Evolutionary conservation across 768 basidiomycete genomes (phyloP), one percentile per base, ranked within the genome.

Genomic region (Candolleomyces efflorescens): DNA sequence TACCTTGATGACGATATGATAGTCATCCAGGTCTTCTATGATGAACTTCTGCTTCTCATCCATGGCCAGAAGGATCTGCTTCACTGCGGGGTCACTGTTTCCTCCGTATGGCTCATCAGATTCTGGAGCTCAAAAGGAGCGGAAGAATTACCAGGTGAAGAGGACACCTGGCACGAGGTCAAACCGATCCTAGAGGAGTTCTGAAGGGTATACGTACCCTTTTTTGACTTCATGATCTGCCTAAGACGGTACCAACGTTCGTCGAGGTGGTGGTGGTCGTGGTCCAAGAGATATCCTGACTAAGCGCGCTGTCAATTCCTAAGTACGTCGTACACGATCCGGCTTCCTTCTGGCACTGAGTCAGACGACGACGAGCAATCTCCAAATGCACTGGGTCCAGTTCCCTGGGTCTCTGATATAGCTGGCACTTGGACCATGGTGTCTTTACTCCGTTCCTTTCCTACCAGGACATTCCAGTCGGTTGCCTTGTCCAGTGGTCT

Each of bases 1-100:
- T 1, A 87, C 86, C 65, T 89, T 89, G 69, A 94, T 88, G 54
- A 94, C 83, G 1, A 94, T 65, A 71, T 93, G 90, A 60, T 84
- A 81, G 63, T 92, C 90, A 66, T 94, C 92, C 23, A 94, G 69
- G 64, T 94, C 92, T 64, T 93, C 89, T 59, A 94, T 90, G 61
- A 94, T 86, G 69, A 94, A 94, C 54, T 78, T 82, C 9, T 82
- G 77, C 65, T 81, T 86, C 66, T 93, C 89, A 67, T 94, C 90
- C 86, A 94, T 84, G 36, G 83, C 75, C 53, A 92, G 75, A 37
- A 94, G 77, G 55, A 94, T 92, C 68, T 93, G 90, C 71, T 94
- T 94, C 59, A 94, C 92, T 1, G 91, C 92, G 1, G 90, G 84
- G 69, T 94, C 92, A 66, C 92, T 93, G 64, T 23, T 39, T 58